Base-by-base conservation (phyloP, 1,284 basidiomycete species). In the Boletellus deceptivus region DNA sequence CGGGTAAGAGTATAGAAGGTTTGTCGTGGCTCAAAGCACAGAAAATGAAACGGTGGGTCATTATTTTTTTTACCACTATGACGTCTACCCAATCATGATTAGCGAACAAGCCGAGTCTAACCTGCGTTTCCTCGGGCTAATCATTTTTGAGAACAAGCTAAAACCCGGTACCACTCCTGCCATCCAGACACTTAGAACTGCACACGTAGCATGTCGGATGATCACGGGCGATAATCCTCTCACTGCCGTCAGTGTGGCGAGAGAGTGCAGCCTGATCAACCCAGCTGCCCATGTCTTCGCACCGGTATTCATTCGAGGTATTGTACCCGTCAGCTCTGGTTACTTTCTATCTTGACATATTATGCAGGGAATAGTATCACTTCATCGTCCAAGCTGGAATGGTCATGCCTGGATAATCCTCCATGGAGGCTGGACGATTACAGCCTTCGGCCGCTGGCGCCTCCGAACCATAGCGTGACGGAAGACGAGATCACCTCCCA, bases 131-230 rank as follows among this genome's bases (percentile, higher is more conserved):
- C 80, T 99, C 13, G 97, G 97, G 6, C 76, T 99, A 40, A 89
- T 99, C 65, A 95, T 99, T 50, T 99, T 99, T 64, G 97, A 99
- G 71, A 99, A 99, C 76, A 94, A 98, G 73, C 77, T 99, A 56
- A 99, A 99, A 69, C 84, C 91, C 6, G 94, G 90, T 9, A 98
- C 97, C 0, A 78, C 91, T 0, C 91, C 93, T 17, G 93, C 92
- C 18, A 98, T 99, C 52, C 89, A 92, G 55, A 88, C 87, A 1
- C 79, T 99, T 16, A 86, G 92, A 50, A 78, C 83, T 10, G 97
- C 97, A 0, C 93, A 98, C 72, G 78, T 99, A 37, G 89, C 92
- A 9, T 96, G 93, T 62, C 82, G 95, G 57, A 99, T 99, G 97
- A 96, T 98, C 50, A 99, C 97, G 0, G 97, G 97, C 9, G 97